Evolutionary conservation across 2,329 filamentous ascomycete species (phyloP).

Genomic region (Botrytis aclada): DNA sequence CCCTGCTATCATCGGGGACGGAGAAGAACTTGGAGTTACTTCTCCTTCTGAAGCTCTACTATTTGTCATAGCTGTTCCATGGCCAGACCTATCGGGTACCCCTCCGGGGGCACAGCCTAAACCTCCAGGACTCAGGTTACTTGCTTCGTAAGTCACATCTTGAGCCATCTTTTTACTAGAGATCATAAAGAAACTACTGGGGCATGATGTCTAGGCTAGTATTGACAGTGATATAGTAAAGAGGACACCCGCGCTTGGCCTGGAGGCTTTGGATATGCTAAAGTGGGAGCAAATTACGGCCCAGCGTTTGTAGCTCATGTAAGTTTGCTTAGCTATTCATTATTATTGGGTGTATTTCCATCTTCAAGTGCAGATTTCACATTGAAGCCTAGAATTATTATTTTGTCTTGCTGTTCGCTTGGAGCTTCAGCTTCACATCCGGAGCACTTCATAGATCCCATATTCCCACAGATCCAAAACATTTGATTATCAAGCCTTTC

Average conservation of each 20-base stretch:
- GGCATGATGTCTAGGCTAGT: background rate
- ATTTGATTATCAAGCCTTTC: background rate
- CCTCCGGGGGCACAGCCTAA: constrained; percentile 41
- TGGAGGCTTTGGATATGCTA: constrained; percentile 87
- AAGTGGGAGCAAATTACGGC: constrained; percentile 91
- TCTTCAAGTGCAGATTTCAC: background rate
- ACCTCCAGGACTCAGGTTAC: constrained; percentile 62
- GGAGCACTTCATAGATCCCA: background rate
- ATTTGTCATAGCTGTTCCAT: constrained; percentile 69
- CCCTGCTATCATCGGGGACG: constrained; percentile 82
- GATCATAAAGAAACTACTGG: too few relatives aligned
- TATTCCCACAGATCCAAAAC: background rate
- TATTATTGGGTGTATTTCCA: too few relatives aligned
- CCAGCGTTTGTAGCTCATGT: constrained; percentile 66
- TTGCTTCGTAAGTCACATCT: constrained; percentile 55
- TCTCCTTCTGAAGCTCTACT: constrained; percentile 78
- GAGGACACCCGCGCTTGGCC: constrained; percentile 89
- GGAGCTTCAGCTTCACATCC: background rate
- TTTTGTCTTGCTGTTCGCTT: background rate
- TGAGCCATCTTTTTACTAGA: too few relatives aligned
- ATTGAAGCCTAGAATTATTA: too few relatives aligned
- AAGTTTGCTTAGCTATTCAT: background rate
- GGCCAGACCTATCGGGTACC: constrained; percentile 41
- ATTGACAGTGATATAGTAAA: constrained; percentile 37
- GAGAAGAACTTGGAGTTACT: constrained; percentile 75